A percentile compares a stretch with the other conserved stretches of the same genome.
These are phyloP conservation scores for Globisporangium splendens DNA, from an alignment of 352 stramenopile genomes.

Conservation along the genomic window DNA sequence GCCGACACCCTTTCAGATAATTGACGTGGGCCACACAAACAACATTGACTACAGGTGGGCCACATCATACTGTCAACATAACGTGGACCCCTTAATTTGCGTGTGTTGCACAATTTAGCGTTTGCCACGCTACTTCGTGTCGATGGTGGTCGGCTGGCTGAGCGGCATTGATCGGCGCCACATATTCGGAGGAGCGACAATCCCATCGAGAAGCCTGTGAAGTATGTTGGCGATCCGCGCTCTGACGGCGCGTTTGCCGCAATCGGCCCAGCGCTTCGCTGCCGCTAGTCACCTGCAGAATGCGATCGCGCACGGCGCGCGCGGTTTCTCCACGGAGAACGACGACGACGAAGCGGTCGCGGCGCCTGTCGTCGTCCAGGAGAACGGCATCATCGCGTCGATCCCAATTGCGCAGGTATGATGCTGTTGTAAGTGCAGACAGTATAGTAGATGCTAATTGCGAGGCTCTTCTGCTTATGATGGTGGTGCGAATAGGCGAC, in stretches of 20 bases:
- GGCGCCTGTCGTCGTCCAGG: conserved; percentile 18
- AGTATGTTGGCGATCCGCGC: conserved; percentile 58
- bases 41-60: conserved; percentile 10
- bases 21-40: neutral
- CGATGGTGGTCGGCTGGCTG: conserved; percentile 21
- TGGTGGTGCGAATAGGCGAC: conserved; percentile 32
- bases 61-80: conserved; percentile 11
- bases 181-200: conserved; percentile 15
- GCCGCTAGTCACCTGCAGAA: conserved; percentile 11
- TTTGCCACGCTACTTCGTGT: conserved; percentile 9
- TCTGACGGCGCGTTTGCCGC: conserved; percentile 37
- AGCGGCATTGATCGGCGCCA: conserved; percentile 12
- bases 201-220: conserved; percentile 5
- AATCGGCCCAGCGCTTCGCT: conserved; percentile 20
- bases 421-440: neutral
- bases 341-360: conserved; percentile 18
- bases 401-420: conserved; percentile 57
- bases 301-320: conserved; percentile 9
- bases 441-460: no score
- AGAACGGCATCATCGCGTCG: conserved; percentile 49
- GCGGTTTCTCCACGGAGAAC: conserved; percentile 32
- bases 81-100: no score
- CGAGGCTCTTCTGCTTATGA: neutral
- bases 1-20: conserved; percentile 1
- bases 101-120: neutral